Conservation (phyloP, 2,329 filamentous ascomycete species). For the Talaromyces sp. region DNA sequence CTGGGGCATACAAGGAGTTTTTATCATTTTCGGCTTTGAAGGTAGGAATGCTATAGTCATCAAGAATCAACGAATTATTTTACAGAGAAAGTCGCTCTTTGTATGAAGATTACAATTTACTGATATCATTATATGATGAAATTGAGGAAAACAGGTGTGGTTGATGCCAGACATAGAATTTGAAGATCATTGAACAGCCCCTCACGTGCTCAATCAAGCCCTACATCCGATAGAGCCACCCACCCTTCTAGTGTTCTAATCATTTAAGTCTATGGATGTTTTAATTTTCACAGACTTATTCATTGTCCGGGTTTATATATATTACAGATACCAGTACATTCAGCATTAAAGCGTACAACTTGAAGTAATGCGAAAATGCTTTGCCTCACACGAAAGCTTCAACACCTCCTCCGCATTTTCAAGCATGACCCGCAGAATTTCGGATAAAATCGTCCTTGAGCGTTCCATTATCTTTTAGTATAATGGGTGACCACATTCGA, state of each 20-base stretch:
- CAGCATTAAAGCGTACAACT: background rate
- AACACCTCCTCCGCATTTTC: background rate
- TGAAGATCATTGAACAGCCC: background rate
- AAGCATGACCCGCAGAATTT: background rate
- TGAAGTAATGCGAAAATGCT: background rate
- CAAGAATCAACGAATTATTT: background rate
- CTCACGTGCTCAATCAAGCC: constrained; percentile 7
- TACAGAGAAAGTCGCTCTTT: background rate
- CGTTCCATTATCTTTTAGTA: background rate
- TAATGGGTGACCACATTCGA: background rate
- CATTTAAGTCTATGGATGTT: background rate
- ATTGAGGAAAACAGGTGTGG: background rate
- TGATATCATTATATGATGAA: background rate
- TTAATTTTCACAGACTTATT: background rate
- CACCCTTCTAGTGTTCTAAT: background rate
- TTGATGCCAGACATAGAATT: background rate
- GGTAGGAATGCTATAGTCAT: constrained; percentile 1
- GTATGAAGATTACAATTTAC: background rate
- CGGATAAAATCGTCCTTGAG: background rate
- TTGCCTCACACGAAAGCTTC: background rate
- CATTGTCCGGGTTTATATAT: background rate
- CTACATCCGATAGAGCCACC: background rate
- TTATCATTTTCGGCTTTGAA: constrained; percentile 12
- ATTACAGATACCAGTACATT: background rate
- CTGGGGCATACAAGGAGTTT: constrained; percentile 20